These are phyloP conservation scores for Phaeosphaeriaceae sp. DNA, from an alignment of 2,329 filamentous ascomycete species.

Conservation along the genomic window DNA sequence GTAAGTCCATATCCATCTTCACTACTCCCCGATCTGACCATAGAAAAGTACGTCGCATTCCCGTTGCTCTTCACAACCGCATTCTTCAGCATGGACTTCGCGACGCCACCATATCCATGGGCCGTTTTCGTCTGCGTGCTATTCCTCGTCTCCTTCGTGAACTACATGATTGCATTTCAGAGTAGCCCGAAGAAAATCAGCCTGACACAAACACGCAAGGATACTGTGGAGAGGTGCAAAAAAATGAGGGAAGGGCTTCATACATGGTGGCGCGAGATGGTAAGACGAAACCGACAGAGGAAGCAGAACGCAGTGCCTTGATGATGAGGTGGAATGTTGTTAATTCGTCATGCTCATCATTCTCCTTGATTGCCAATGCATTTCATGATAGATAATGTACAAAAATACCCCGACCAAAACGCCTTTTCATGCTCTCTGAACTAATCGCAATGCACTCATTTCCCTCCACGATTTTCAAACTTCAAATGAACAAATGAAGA, in stretches of 20 bases:
- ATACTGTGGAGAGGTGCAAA: background rate
- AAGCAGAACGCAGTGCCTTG: too few relatives aligned
- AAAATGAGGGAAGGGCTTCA: background rate
- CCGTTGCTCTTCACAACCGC: constrained; percentile 21
- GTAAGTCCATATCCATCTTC: constrained; percentile 9
- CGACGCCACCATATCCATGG: constrained; percentile 11
- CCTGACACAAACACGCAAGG: background rate
- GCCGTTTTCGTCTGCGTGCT: constrained; percentile 14
- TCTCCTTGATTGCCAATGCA: background rate
- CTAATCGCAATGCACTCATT: background rate
- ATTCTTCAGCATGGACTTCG: constrained; percentile 27
- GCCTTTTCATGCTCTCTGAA: background rate
- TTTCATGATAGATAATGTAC: background rate
- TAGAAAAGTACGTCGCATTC: constrained; percentile 21
- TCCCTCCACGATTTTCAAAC: background rate
- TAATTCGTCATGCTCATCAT: too few relatives aligned
- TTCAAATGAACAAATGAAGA: background rate
- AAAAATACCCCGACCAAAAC: background rate
- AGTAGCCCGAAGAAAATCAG: background rate
- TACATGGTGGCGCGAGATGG: background rate
- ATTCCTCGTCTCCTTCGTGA: constrained; percentile 7
- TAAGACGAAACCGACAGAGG: too few relatives aligned
- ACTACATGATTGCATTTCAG: constrained; percentile 14
- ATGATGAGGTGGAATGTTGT: too few relatives aligned
- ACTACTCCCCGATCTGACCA: background rate